Conservation (phyloP, 163 green algal species). For the Trebouxia gelatinosa region DNA sequence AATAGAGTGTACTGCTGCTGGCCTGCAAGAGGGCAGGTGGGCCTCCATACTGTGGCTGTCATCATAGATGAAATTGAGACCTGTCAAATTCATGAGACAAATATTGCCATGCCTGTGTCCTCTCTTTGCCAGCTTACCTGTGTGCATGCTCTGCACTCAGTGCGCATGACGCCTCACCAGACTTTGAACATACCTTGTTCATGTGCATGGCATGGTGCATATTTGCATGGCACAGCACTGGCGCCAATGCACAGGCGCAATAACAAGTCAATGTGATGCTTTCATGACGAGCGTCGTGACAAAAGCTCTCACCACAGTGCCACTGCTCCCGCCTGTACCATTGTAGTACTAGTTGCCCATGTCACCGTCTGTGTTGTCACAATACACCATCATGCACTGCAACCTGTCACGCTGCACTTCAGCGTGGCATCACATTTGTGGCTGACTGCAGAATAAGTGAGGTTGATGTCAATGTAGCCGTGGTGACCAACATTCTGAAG, state of each 20-base stretch:
- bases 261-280: background rate
- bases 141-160: background rate
- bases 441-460: constrained; percentile 35
- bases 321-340: background rate
- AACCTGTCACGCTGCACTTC: background rate
- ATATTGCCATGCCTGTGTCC: background rate
- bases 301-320: background rate
- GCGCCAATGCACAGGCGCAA: too few species aligned
- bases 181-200: background rate
- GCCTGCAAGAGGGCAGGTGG: constrained; percentile 46
- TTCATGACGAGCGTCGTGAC: background rate
- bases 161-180: background rate
- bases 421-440: background rate
- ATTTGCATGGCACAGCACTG: too few species aligned
- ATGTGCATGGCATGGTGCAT: background rate
- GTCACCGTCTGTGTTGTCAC: too few species aligned
- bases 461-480: constrained; percentile 70
- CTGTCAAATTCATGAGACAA: too few species aligned
- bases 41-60: background rate
- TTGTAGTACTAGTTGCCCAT: background rate
- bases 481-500: constrained; percentile 77
- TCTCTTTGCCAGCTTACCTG: background rate
- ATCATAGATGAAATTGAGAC: too few species aligned
- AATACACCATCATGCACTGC: too few species aligned
- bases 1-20: constrained; percentile 61